A percentile compares a stretch with the other conserved stretches of the same genome.
Evolutionary conservation across 768 basidiomycete genomes (phyloP).

Genomic region (Tylopilus balloui): DNA sequence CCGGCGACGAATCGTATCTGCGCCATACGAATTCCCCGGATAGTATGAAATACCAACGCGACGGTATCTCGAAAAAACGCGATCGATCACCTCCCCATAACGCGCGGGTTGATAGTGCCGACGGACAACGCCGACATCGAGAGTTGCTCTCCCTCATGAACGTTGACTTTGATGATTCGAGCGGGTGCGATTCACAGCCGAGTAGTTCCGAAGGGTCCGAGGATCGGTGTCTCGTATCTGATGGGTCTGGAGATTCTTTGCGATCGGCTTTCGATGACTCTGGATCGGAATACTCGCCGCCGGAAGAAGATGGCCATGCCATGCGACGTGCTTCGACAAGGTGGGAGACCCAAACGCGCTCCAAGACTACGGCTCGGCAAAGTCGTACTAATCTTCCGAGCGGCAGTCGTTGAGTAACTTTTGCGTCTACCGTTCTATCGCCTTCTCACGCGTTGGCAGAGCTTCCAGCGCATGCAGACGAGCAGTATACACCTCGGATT

Average conservation of each 20-base stretch:
- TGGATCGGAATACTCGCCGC: conserved; percentile 30
- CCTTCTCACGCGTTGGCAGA: conserved; percentile 14
- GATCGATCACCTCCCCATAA: conserved; percentile 12
- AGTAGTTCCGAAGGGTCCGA: conserved; percentile 13
- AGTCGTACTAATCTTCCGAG: neutral
- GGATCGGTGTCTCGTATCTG: conserved; percentile 12
- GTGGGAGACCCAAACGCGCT: conserved; percentile 6
- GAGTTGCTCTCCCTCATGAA: conserved; percentile 15
- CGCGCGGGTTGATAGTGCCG: conserved; percentile 3
- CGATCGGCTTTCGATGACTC: conserved; percentile 24
- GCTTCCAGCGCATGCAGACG: conserved; percentile 2
- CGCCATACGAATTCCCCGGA: conserved; percentile 5
- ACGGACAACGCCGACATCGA: conserved; percentile 18
- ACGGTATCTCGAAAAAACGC: conserved; percentile 8
- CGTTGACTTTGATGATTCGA: conserved; percentile 6
- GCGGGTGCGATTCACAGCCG: conserved; percentile 18
- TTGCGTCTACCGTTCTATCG: neutral
- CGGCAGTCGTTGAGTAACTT: conserved; percentile 12
- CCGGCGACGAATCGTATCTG: conserved; percentile 1
- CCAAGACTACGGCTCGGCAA: neutral
- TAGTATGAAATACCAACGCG: conserved; percentile 9
- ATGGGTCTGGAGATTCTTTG: conserved; percentile 19
- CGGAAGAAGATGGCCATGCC: conserved; percentile 15
- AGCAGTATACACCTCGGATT: conserved; percentile 19
- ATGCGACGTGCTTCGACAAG: neutral